Percentiles rank a stretch among this genome's conserved stretches.
These are phyloP conservation scores for Solanum aculeatissimum DNA, from an alignment of 305 asterid genomes.

Conservation along the genomic window DNA sequence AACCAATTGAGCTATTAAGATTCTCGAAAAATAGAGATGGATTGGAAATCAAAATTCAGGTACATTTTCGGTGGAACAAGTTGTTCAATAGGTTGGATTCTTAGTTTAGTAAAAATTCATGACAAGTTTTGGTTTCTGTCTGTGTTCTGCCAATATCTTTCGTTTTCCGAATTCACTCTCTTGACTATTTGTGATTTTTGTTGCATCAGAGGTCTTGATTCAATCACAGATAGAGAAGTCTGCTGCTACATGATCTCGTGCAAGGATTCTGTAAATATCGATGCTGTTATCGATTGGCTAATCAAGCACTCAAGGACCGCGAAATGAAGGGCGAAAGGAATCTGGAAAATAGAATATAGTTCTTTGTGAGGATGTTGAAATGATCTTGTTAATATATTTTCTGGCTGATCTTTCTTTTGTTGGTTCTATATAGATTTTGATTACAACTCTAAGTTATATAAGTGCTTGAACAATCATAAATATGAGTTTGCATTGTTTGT, in stretches of 20 bases:
- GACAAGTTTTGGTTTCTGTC: neutral
- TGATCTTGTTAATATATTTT: neutral
- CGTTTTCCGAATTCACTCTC: neutral
- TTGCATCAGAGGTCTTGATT: slow-evolving; percentile 45
- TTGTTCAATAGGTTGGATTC: neutral
- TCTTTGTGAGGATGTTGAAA: neutral
- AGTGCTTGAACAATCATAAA: neutral
- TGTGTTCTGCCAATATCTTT: neutral
- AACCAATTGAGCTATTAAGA: too few species aligned
- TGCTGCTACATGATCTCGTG: slow-evolving; percentile 96
- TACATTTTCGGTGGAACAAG: neutral
- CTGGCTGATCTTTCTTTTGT: neutral
- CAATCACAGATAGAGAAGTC: slow-evolving; percentile 71
- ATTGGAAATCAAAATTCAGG: neutral
- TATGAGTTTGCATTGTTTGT: neutral
- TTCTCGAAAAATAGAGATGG: neutral
- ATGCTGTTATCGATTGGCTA: slow-evolving; percentile 72
- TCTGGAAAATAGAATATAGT: neutral
- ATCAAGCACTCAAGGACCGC: slow-evolving; percentile 62
- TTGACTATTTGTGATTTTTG: neutral
- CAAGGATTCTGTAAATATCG: slow-evolving; percentile 76
- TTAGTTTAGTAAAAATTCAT: too few species aligned
- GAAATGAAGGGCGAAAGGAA: slow-evolving; percentile 13
- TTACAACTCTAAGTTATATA: neutral
- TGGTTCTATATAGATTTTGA: neutral